Base-by-base conservation (phyloP, 2,329 filamentous ascomycete species). In the Ceratocystis smalleyi region DNA sequence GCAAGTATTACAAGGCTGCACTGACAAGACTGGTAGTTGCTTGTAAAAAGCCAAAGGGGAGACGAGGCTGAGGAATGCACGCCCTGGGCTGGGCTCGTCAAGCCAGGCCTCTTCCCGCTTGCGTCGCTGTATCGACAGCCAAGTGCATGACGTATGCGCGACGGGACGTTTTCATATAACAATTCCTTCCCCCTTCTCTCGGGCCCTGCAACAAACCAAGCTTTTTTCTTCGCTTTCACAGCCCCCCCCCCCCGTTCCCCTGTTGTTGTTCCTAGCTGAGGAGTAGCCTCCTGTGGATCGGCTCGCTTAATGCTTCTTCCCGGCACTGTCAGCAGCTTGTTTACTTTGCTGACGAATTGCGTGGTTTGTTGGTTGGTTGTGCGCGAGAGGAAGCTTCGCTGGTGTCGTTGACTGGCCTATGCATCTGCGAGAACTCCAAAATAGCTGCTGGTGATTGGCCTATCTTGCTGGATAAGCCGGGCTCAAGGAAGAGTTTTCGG, bases 191-290 rank as follows among this genome's bases (percentile, higher is more conserved):
- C 7, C 27, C n/a, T 35, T 3, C 12, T 19, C 54, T 4, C 12
- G 3, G 15, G 47, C 47, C 15, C 2, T 51, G n/a, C 30, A 19
- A 8, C 7, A 24, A 57, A 35, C 54, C 1, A 57, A 57, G 54
- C 54, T 57, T 57, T 57, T 57, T 57, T 55, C 54, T 57, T 35
- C 27, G 10, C 15, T 30, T 57, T 57, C 27, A 57, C 54, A 57
- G 54, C 54, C 54, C 27, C 47, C 24, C 54, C 54, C 27, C 47
- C 24, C 35, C 12, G 12, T 40, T 1, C 35, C 35, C 35, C 35
- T 57, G 54, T 8, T n/a, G 27, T 35, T n/a, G 54, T 57, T 32
- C 54, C 54, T 19, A 30, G 32, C 35, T 35, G 54, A 30, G 49
- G 19, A 19, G 47, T 24, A 10, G 7, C 8, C 22, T 4, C 35